Base-by-base conservation (phyloP, 2,329 filamentous ascomycete genomes). In the Colletotrichum higginsianum region DNA sequence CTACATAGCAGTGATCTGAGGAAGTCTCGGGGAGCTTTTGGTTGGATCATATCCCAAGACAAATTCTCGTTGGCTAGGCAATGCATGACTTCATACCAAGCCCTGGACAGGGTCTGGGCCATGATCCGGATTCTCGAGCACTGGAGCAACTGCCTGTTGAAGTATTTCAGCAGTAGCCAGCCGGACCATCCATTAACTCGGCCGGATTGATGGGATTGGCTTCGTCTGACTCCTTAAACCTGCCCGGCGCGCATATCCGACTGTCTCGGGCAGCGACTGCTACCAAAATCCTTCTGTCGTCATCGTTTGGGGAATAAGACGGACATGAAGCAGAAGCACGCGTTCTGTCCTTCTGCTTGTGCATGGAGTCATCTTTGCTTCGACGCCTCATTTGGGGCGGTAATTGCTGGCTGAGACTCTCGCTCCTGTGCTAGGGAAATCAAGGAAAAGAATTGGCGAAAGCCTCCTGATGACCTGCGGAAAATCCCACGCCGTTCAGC, bases 81-180 rank as follows among this genome's bases (percentile, higher is more conserved):
- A 23, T 11, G 26, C 58, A 72, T 72, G 69, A 72, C 69, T 72
- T 72, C 69, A 72, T 72, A 69, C 69, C 69, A 72, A 72, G 69
- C 40, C 65, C 40, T 62, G 38, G 15, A 3, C 40, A 26, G 11
- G 23, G 2, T 30, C 46, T 50, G 46, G 52, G 52, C 30, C 26
- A 15, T 71, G 38, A 50, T 71, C 47, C 52, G 16, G 50, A 15
- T 40, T 44, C 42, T 55, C 38, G n/a, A 50, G 9, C 38, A 46
- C 26, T 35, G 4, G 15, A 53, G 1, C 26, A 53, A 35, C 8
- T 53, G 16, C 26, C 30, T 23, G n/a, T 50, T 50, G 46, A 18
- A 38, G 35, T 38, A 38, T 38, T 9, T 38, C 9, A 38, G 9
- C 8, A 38, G 35, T 38, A 11, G 35, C 35, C 9, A 58, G 21